These are phyloP conservation scores for Thalia dealbata DNA, from an alignment of 176 grass and related monocot species.

Conservation along the genomic window DNA sequence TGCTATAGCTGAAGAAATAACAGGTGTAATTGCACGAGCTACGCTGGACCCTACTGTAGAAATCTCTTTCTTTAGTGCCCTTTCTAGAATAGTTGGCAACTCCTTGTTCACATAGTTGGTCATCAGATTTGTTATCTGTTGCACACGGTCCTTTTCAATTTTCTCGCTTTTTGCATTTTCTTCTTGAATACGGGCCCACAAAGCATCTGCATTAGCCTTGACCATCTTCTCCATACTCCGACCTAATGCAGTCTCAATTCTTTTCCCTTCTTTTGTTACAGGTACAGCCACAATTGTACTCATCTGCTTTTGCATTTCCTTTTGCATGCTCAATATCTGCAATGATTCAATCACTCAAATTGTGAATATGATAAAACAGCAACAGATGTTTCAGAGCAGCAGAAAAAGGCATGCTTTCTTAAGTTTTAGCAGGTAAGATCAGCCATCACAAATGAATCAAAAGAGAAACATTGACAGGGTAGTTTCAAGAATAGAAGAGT, in stretches of 20 bases:
- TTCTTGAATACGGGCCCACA: conserved; percentile 76
- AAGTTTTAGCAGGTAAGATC: neutral
- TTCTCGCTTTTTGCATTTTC: conserved; percentile 79
- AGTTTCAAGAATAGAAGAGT: neutral
- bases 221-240: conserved; percentile 75
- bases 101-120: conserved; percentile 71
- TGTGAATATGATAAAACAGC: neutral
- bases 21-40: conserved; percentile 56
- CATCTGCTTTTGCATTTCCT: conserved; percentile 78
- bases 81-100: conserved; percentile 55
- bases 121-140: conserved; percentile 62
- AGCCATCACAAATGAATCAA: neutral
- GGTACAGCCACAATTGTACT: conserved; percentile 43
- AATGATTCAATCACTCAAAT: conserved; percentile 14
- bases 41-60: conserved; percentile 45
- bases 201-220: conserved; percentile 71
- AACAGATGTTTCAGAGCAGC: neutral
- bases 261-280: conserved; percentile 79
- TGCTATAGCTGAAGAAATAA: conserved; percentile 62
- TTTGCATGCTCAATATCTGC: conserved; percentile 66
- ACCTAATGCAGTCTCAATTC: conserved; percentile 56
- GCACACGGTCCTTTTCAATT: conserved; percentile 60
- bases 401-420: neutral
- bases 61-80: conserved; percentile 75
- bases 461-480: neutral